A percentile compares a stretch with the other conserved stretches of the same genome.
Conservation (phyloP, 2,329 filamentous ascomycete genomes). For the Fusarium chuoi region DNA sequence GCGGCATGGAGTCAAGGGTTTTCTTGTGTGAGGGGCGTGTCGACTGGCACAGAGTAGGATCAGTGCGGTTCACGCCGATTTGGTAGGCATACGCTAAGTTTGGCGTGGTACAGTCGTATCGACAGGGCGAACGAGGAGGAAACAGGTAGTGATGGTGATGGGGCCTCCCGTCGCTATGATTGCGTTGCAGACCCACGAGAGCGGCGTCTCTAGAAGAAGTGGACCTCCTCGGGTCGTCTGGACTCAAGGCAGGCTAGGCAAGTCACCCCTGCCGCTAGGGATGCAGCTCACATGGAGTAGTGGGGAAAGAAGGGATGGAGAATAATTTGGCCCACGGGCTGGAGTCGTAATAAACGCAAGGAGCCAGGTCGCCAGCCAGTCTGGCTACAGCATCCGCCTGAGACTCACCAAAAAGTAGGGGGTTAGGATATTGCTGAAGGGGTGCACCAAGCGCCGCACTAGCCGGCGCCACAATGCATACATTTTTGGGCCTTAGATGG, state of each 20-base stretch:
- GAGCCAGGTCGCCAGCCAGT: conserved; percentile 24
- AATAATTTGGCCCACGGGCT: conserved; percentile 41
- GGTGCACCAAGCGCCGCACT: conserved; percentile 10
- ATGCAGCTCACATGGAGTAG: conserved; percentile 38
- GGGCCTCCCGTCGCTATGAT: conserved; percentile 31
- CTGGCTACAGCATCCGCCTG: conserved; percentile 1
- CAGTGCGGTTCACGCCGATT: conserved; percentile 14
- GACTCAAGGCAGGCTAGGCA: conserved; percentile 22
- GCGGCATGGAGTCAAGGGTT: conserved; percentile 18
- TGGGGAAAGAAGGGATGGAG: conserved; percentile 46
- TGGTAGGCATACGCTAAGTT: conserved; percentile 35
- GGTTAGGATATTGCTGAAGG: not conserved
- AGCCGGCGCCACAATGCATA: conserved; percentile 26
- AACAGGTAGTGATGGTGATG: conserved; percentile 34
- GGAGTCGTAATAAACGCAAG: conserved; percentile 37
- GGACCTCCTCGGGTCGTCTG: conserved; percentile 37
- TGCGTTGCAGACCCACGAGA: conserved; percentile 38
- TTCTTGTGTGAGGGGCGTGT: conserved; percentile 32
- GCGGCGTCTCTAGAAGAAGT: conserved; percentile 34
- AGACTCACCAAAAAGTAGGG: not conserved
- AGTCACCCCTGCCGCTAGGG: conserved; percentile 42
- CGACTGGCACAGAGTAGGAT: conserved; percentile 10
- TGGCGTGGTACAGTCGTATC: conserved; percentile 30
- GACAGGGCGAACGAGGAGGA: conserved; percentile 40
- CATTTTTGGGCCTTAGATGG: conserved; percentile 24